Conservation (phyloP, 2,329 filamentous ascomycete species). For the Aspergillus fructus region DNA sequence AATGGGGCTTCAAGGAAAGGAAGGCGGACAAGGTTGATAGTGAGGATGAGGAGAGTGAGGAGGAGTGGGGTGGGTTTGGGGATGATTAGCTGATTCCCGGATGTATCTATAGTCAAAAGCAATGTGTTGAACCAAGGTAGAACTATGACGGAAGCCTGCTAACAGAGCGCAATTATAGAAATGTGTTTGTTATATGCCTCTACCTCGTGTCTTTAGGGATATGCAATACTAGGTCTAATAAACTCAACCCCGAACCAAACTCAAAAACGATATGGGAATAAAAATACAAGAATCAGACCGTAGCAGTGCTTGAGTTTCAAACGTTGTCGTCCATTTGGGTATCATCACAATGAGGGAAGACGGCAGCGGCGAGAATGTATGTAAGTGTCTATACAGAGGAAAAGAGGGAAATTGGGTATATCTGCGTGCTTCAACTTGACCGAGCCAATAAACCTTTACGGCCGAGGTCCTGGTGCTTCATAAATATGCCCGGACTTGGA, state of each 20-base stretch:
- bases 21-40: conserved; percentile 29
- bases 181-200: conserved; percentile 5
- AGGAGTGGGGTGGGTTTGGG: conserved; percentile 69
- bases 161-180: neutral
- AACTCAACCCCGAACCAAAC: neutral
- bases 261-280: neutral
- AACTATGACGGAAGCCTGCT: neutral
- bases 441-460: conserved; percentile 6
- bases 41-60: conserved; percentile 48
- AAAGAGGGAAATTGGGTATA: conserved; percentile 6
- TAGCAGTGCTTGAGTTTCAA: conserved; percentile 8
- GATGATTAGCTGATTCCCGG: conserved; percentile 46
- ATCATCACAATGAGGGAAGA: conserved; percentile 30
- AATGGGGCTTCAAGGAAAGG: conserved; percentile 52
- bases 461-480: conserved; percentile 54
- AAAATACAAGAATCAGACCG: conserved; percentile 17
- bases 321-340: conserved; percentile 29
- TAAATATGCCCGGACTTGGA: conserved; percentile 71
- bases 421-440: neutral
- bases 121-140: neutral
- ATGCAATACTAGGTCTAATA: neutral
- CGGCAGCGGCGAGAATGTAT: conserved; percentile 8
- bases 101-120: neutral
- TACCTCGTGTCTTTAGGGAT: neutral
- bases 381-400: conserved; percentile 11